Percentiles rank a stretch among this genome's conserved stretches.
Conservation (phyloP, 352 stramenopile genomes). For the Phytopythium cucurbitacearum region DNA sequence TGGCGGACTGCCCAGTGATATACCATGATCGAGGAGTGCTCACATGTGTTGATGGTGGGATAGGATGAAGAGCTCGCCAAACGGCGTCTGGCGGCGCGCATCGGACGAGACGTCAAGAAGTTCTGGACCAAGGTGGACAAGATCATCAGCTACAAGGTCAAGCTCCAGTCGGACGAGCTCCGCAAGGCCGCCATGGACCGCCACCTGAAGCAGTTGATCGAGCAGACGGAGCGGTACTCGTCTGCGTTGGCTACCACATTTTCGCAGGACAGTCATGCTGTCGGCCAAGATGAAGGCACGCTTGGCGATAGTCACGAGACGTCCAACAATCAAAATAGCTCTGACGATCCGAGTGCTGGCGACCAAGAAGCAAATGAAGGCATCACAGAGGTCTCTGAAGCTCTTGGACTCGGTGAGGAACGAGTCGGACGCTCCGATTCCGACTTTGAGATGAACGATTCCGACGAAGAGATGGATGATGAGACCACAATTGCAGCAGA, state of each 20-base stretch:
- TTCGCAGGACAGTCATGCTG: constrained; percentile 5
- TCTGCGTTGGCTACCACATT: constrained; percentile 74
- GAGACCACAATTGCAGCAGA: constrained; percentile 33
- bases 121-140: constrained; percentile 99
- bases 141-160: constrained; percentile 97
- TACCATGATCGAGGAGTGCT: background rate
- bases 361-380: constrained; percentile 5
- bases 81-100: constrained; percentile 59
- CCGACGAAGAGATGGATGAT: constrained; percentile 47
- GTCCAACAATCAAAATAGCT: background rate
- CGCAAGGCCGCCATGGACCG: constrained; percentile 93
- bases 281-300: background rate
- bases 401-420: constrained; percentile 11
- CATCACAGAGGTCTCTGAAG: constrained; percentile 6
- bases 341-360: background rate
- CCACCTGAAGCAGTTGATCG: constrained; percentile 93
- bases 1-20: background rate
- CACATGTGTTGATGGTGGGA: background rate
- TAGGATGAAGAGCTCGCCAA: constrained; percentile 30
- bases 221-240: constrained; percentile 97
- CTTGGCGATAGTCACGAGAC: constrained; percentile 3
- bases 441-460: constrained; percentile 9
- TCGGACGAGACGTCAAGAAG: constrained; percentile 88
- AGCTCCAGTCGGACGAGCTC: constrained; percentile 85
- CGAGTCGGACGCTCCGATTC: constrained; percentile 13